Evolutionary conservation across 1,284 basidiomycete species (phyloP).

Genomic region (Ceratobasidium theobromae): DNA sequence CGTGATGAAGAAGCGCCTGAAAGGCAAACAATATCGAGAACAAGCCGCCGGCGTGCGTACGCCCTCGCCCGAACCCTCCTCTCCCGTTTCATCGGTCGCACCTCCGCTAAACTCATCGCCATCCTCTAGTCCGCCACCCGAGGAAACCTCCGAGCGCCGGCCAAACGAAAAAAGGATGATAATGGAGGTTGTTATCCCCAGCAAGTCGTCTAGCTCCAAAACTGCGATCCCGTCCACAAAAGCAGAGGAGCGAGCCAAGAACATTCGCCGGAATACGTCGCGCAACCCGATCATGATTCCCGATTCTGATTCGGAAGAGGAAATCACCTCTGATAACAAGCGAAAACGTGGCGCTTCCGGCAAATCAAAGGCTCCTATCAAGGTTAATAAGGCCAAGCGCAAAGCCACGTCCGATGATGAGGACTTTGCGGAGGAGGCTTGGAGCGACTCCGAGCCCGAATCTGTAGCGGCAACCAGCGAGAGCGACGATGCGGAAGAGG

Average conservation of each 20-base stretch:
- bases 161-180: constrained; percentile 37
- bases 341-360: constrained; percentile 39
- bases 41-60: constrained; percentile 39
- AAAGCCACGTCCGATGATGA: constrained; percentile 37
- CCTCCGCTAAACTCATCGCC: constrained; percentile 26
- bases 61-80: constrained; percentile 23
- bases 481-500: constrained; percentile 36
- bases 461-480: constrained; percentile 49
- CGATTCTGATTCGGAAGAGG: constrained; percentile 24
- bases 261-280: neutral
- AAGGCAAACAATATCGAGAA: constrained; percentile 66
- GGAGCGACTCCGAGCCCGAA: constrained; percentile 31
- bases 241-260: neutral
- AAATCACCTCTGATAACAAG: constrained; percentile 35
- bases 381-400: constrained; percentile 35
- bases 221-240: neutral
- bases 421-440: constrained; percentile 40
- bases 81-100: constrained; percentile 11
- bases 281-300: constrained; percentile 16
- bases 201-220: neutral
- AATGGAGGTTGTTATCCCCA: constrained; percentile 57
- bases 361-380: constrained; percentile 39
- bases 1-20: constrained; percentile 64
- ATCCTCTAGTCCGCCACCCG: neutral
- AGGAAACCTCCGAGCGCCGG: neutral